Evolutionary conservation across 2,329 filamentous ascomycete species (phyloP), one percentile per base, ranked within the genome.

Genomic region (Xylaria sp.): DNA sequence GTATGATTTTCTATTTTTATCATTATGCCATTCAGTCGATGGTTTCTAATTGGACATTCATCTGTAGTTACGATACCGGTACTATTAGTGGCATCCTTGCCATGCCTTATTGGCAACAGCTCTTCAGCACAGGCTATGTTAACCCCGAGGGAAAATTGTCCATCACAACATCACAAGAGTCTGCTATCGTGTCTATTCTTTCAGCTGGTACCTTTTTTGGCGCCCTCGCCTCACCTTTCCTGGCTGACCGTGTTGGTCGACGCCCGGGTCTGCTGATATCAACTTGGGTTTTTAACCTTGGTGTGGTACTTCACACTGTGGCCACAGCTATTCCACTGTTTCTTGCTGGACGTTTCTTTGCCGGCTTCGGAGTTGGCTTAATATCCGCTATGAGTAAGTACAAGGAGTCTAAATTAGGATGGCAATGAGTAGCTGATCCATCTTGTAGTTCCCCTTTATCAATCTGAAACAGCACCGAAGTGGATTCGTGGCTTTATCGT

Each of bases 191-290:
- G 35, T 92, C 90, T 6, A 92, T 92, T 68, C 83, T 93, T n/a
- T 92, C 89, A 0, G 88, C 88, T 31, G 90, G 90, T 60, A 92
- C 90, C 31, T 93, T 93, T 77, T 89, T 92, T 67, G 91, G 91
- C 40, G 85, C 90, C 12, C 82, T 93, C 19, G 76, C 74, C 8
- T 87, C 85, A 0, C 84, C 86, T 9, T 81, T 87, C 56, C 70
- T 92, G 42, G 87, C 85, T 21, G 90, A 92, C 70, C 78, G 75
- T 58, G 82, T 92, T 40, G 90, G 90, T 64, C 87, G 90, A 69
- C 86, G 89, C 19, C 74, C 81, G 35, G 88, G 83, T 40, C 82
- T 92, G 63, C 86, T 92, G 60, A 71, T 80, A 23, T 84, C 88
- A 1, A 85, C 83, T 57, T 78, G 79, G 67, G 82, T 92, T 61